Evolutionary conservation across 306 rosid species (phyloP).

Genomic region (Herpetospermum pedunculosum): DNA sequence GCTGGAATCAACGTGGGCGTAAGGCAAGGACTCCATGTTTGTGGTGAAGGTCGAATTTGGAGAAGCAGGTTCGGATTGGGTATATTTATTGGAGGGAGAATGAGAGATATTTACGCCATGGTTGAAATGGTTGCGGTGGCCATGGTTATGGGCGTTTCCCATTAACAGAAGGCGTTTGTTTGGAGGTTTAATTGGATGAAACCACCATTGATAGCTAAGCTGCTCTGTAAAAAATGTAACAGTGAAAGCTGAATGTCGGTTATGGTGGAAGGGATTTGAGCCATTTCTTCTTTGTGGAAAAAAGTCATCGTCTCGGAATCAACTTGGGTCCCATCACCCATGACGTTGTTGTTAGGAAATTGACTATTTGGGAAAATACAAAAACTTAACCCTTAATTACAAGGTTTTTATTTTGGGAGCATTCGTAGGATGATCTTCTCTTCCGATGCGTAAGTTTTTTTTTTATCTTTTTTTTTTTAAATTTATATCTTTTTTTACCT

Average conservation of each 20-base stretch:
- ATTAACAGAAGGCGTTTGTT: constrained; percentile 21
- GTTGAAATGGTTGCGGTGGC: constrained; percentile 27
- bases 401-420: too few species aligned
- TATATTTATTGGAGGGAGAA: constrained; percentile 24
- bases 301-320: too few species aligned
- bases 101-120: constrained; percentile 11
- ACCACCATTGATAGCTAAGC: neutral
- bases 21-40: constrained; percentile 42
- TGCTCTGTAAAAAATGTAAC: neutral
- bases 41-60: constrained; percentile 20
- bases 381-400: too few species aligned
- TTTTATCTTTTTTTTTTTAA: too few species aligned
- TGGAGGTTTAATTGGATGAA: neutral
- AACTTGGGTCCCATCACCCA: too few species aligned
- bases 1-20: constrained; percentile 45
- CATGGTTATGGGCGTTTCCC: constrained; percentile 52
- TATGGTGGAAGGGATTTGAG: neutral
- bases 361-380: too few species aligned
- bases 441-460: too few species aligned
- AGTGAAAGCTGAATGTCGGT: neutral
- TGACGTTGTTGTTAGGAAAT: too few species aligned
- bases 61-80: neutral
- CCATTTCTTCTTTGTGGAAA: too few species aligned
- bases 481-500: too few species aligned
- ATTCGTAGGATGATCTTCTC: too few species aligned